Conservation (phyloP, 2,329 filamentous ascomycete genomes). For the Metarhizium humberi region DNA sequence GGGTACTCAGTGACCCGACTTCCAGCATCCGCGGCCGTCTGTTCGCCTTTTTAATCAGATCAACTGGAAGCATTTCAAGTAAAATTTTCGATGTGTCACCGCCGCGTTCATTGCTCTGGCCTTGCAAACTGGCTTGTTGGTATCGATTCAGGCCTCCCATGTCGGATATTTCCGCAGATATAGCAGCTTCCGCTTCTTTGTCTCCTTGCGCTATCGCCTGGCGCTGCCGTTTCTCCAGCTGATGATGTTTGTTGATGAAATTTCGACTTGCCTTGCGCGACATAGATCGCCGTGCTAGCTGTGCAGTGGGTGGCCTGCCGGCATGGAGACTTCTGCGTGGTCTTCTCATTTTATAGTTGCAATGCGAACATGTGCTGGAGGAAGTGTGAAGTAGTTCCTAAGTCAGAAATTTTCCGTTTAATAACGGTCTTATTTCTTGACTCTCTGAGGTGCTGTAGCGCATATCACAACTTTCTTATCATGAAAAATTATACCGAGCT, state of each 20-base stretch:
- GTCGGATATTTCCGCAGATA: constrained; percentile 44
- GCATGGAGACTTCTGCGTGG: constrained; percentile 32
- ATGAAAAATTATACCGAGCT: too few relatives aligned
- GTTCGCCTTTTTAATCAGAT: constrained; percentile 15
- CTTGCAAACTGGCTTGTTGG: constrained; percentile 59
- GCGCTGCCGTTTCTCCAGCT: constrained; percentile 51
- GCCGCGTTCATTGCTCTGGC: constrained; percentile 55
- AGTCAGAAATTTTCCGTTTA: background rate
- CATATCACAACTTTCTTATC: background rate
- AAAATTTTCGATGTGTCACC: constrained; percentile 58
- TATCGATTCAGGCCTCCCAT: constrained; percentile 55
- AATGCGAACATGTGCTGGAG: background rate
- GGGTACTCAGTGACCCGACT: constrained; percentile 75
- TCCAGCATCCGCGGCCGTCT: constrained; percentile 62
- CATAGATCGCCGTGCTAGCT: constrained; percentile 43
- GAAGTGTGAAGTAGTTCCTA: background rate
- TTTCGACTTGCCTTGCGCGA: constrained; percentile 55
- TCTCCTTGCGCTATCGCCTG: constrained; percentile 48
- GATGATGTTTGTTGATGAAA: constrained; percentile 57
- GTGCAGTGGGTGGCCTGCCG: constrained; percentile 47
- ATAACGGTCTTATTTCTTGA: background rate
- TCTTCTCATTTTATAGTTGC: constrained; percentile 27
- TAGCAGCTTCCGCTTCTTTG: constrained; percentile 29
- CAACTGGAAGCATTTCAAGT: constrained; percentile 48
- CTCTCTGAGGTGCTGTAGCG: background rate